These are phyloP conservation scores for Talaromyces liani DNA, from an alignment of 495 filamentous ascomycete genomes.

Conservation along the genomic window DNA sequence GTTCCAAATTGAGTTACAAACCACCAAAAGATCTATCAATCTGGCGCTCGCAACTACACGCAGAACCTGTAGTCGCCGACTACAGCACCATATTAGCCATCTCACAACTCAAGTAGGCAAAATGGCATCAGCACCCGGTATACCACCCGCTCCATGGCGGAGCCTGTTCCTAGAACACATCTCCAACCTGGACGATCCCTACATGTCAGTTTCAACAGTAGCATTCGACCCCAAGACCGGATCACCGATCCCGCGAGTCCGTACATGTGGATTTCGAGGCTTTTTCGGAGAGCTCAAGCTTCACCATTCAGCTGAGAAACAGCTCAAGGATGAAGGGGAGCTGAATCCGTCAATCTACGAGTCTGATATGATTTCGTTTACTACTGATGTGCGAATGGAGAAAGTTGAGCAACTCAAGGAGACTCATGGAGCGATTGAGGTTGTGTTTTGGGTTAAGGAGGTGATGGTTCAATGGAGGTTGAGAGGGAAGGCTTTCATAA, in stretches of 20 bases:
- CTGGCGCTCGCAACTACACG: not conserved
- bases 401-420: slow-evolving; percentile 62
- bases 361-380: slow-evolving; percentile 72
- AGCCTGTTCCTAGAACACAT: slow-evolving; percentile 58
- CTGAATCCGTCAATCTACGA: slow-evolving; percentile 60
- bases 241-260: slow-evolving; percentile 47
- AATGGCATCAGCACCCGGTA: slow-evolving; percentile 5
- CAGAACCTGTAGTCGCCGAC: not conserved
- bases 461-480: slow-evolving; percentile 77
- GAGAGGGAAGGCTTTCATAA: slow-evolving; percentile 63
- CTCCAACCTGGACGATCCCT: slow-evolving; percentile 47
- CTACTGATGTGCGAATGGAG: slow-evolving; percentile 79
- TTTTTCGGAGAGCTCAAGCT: slow-evolving; percentile 59
- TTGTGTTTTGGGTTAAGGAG: slow-evolving; percentile 72
- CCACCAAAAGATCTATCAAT: not conserved
- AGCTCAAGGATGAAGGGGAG: slow-evolving; percentile 51
- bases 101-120: not conserved
- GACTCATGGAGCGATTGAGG: slow-evolving; percentile 63
- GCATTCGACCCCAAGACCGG: slow-evolving; percentile 28
- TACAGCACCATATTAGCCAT: slow-evolving; percentile 5
- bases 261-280: slow-evolving; percentile 71
- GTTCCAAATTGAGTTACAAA: not conserved
- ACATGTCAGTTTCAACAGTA: slow-evolving; percentile 67
- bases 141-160: slow-evolving; percentile 56
- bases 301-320: slow-evolving; percentile 47